Conservation (phyloP, 352 stramenopile genomes). For the Globisporangium spiculum region DNA sequence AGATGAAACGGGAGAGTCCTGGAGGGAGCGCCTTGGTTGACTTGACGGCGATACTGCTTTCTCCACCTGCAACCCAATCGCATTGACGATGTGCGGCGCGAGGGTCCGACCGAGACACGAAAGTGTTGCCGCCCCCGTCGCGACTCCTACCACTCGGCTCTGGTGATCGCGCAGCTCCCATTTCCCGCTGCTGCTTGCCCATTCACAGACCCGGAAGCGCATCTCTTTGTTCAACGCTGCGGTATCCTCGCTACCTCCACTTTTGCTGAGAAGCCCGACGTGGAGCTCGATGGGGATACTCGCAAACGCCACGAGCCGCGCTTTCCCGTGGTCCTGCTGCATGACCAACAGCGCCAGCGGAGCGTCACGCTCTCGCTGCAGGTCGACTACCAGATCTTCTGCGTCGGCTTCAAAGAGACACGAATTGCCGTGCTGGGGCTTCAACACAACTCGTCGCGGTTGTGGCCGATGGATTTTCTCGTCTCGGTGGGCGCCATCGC, state of each 20-base stretch:
- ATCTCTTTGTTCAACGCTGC: constrained; percentile 2
- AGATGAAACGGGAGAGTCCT: neutral
- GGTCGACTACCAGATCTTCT: constrained; percentile 21
- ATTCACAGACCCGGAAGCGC: constrained; percentile 38
- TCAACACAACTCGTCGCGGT: constrained; percentile 8
- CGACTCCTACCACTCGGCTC: constrained; percentile 20
- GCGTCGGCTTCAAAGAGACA: constrained; percentile 48
- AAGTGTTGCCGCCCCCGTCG: constrained; percentile 31
- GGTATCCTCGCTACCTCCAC: neutral
- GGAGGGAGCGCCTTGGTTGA: neutral
- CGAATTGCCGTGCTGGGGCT: constrained; percentile 36
- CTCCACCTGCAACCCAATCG: constrained; percentile 31
- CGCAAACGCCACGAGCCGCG: constrained; percentile 34
- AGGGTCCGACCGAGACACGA: constrained; percentile 44
- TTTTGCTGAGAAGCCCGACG: constrained; percentile 14
- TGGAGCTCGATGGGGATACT: constrained; percentile 30
- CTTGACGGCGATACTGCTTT: neutral
- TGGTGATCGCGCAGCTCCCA: constrained; percentile 38
- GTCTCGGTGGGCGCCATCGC: neutral
- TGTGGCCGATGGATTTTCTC: neutral
- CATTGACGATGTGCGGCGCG: constrained; percentile 30
- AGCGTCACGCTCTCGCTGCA: constrained; percentile 24
- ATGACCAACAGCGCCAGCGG: constrained; percentile 39
- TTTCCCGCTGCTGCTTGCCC: constrained; percentile 29
- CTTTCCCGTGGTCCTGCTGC: constrained; percentile 27